A percentile compares a stretch with the other conserved stretches of the same genome.
These are phyloP conservation scores for Calocera cornea DNA, from an alignment of 768 basidiomycete genomes.

Conservation along the genomic window DNA sequence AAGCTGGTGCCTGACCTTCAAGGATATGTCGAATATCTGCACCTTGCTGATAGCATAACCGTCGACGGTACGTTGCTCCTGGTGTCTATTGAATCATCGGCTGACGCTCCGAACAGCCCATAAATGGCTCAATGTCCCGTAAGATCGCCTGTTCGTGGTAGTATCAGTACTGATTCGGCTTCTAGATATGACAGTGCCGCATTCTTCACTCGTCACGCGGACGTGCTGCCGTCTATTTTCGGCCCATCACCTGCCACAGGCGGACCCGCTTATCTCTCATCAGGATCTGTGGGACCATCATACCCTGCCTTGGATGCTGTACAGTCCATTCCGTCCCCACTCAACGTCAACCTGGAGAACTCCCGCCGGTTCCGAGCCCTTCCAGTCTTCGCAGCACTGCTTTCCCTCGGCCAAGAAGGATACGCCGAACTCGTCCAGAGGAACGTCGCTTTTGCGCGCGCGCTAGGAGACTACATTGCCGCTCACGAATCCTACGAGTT, in stretches of 20 bases:
- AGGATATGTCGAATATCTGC: constrained; percentile 22
- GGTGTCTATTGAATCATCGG: not conserved
- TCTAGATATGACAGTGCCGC: constrained; percentile 24
- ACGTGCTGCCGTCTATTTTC: constrained; percentile 22
- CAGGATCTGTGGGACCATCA: not conserved
- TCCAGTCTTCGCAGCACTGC: constrained; percentile 27
- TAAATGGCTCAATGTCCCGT: constrained; percentile 32
- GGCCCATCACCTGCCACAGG: constrained; percentile 22
- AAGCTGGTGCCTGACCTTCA: constrained; percentile 24
- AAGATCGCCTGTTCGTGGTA: constrained; percentile 7
- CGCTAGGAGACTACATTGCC: constrained; percentile 23
- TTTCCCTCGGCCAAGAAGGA: constrained; percentile 27
- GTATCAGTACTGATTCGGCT: constrained; percentile 10
- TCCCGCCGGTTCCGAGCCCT: constrained; percentile 31
- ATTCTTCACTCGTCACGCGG: constrained; percentile 25
- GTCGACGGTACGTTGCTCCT: constrained; percentile 27
- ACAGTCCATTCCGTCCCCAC: constrained; percentile 23
- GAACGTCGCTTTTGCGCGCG: constrained; percentile 27
- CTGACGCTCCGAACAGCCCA: constrained; percentile 15
- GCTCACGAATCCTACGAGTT: constrained; percentile 17
- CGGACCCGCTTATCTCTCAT: constrained; percentile 28
- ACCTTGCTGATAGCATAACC: constrained; percentile 29
- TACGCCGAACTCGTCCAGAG: constrained; percentile 26
- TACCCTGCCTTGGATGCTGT: constrained; percentile 10
- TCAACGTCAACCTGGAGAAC: constrained; percentile 31